These are phyloP conservation scores for Penicillium verrucosum DNA, from an alignment of 2,329 filamentous ascomycete species.

Conservation along the genomic window DNA sequence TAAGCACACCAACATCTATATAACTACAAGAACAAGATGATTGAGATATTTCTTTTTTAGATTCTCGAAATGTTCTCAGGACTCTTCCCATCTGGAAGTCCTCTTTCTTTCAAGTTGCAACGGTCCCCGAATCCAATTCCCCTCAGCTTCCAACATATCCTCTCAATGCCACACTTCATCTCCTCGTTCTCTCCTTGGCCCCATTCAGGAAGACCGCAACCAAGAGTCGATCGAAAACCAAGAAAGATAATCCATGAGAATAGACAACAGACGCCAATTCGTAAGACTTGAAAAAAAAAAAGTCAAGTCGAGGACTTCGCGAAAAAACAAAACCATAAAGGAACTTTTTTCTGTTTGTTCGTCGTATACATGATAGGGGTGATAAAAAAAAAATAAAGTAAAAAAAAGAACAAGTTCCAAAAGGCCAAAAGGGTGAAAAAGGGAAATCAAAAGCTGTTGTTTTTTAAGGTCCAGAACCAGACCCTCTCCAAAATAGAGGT, in stretches of 20 bases:
- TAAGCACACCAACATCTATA: background rate
- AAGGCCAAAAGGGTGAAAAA: conserved; percentile 22
- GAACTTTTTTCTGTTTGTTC: conserved; percentile 35
- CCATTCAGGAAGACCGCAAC: conserved; percentile 29
- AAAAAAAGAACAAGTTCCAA: conserved; percentile 32
- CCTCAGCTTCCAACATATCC: conserved; percentile 29
- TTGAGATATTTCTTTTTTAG: conserved; percentile 22
- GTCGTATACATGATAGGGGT: conserved; percentile 41
- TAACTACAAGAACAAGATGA: background rate
- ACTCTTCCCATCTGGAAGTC: conserved; percentile 19
- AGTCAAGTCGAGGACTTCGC: conserved; percentile 38
- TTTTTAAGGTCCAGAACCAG: background rate
- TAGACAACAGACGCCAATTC: conserved; percentile 43
- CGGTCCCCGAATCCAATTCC: conserved; percentile 13
- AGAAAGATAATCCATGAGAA: conserved; percentile 36
- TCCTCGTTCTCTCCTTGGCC: conserved; percentile 35
- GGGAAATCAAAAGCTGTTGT: conserved; percentile 15
- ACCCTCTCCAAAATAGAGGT: conserved; percentile 19
- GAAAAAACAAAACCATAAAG: conserved; percentile 24
- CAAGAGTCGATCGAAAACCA: conserved; percentile 27
- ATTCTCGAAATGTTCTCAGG: conserved; percentile 21
- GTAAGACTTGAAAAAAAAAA: conserved; percentile 36
- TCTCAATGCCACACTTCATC: conserved; percentile 28
- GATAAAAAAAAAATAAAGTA: conserved; percentile 22
- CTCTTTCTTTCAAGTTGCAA: conserved; percentile 17